Evolutionary conservation across 441 rosid species (phyloP).

Genomic region (Populus hybrid): DNA sequence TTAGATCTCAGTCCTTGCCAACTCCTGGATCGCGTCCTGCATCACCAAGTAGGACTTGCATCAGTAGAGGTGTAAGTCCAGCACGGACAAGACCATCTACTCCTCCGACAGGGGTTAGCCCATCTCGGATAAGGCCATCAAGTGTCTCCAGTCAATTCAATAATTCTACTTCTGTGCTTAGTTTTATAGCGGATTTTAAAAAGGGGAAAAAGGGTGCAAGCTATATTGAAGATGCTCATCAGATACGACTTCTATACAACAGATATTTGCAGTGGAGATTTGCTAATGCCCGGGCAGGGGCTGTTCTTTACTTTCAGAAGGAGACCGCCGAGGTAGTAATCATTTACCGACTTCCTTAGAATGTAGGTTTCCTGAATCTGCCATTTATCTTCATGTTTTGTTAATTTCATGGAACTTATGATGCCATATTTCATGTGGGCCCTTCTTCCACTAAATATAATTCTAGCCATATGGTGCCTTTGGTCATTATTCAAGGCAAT

Average conservation of each 20-base stretch:
- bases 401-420: not conserved
- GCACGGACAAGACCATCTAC: slow-evolving; percentile 66
- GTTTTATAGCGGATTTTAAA: slow-evolving; percentile 78
- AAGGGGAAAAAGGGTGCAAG: slow-evolving; percentile 65
- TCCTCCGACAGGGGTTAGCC: slow-evolving; percentile 79
- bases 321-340: slow-evolving; percentile 64
- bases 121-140: slow-evolving; percentile 65
- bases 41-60: slow-evolving; percentile 61
- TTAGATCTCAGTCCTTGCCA: slow-evolving; percentile 43
- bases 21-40: slow-evolving; percentile 28
- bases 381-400: slow-evolving; percentile 12
- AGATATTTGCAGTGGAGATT: slow-evolving; percentile 91
- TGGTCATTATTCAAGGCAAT: not conserved
- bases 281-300: slow-evolving; percentile 69
- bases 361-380: slow-evolving; percentile 1
- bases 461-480: not conserved
- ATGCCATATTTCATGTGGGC: not conserved
- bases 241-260: slow-evolving; percentile 75
- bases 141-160: slow-evolving; percentile 48
- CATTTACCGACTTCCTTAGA: not conserved
- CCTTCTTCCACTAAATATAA: not conserved
- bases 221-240: slow-evolving; percentile 89
- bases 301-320: slow-evolving; percentile 66
- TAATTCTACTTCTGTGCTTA: slow-evolving; percentile 75
- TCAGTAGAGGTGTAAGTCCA: slow-evolving; percentile 69